phyloP scores from a whole-genome alignment of 352 stramenopile genomes.

The Phytophthora palmivora region DNA sequence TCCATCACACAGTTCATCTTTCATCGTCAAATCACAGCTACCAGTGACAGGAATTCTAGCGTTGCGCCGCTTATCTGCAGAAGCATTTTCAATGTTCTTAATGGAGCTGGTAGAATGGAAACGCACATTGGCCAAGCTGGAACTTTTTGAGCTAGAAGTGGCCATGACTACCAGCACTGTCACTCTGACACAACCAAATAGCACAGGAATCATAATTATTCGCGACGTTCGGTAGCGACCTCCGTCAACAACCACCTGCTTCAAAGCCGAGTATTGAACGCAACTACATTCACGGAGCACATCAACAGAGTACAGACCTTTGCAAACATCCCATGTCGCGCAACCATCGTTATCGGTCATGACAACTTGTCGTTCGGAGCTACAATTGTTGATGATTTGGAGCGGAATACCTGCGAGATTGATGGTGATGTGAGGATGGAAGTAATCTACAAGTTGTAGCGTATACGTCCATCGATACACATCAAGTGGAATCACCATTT shows the following conservation, averaged over 20 bases:
- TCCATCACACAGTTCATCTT: slow-evolving; percentile 22
- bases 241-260: slow-evolving; percentile 73
- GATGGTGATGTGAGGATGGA: slow-evolving; percentile 52
- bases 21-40: background rate
- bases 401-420: slow-evolving; percentile 55
- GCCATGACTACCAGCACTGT: slow-evolving; percentile 29
- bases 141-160: background rate
- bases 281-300: slow-evolving; percentile 60
- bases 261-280: slow-evolving; percentile 72
- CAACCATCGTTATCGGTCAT: slow-evolving; percentile 50
- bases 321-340: slow-evolving; percentile 60
- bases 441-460: slow-evolving; percentile 78
- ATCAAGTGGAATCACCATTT: slow-evolving; percentile 66
- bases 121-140: slow-evolving; percentile 11
- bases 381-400: slow-evolving; percentile 65
- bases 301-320: slow-evolving; percentile 67
- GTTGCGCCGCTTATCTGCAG: slow-evolving; percentile 6
- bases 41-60: slow-evolving; percentile 3
- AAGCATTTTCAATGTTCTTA: slow-evolving; percentile 11
- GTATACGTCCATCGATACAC: slow-evolving; percentile 66
- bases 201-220: slow-evolving; percentile 62
- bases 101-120: slow-evolving; percentile 23
- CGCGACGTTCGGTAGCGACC: slow-evolving; percentile 54
- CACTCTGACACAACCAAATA: slow-evolving; percentile 61
- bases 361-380: slow-evolving; percentile 49